Percentiles rank a stretch among this genome's conserved stretches.
phyloP scores from a whole-genome alignment of 768 basidiomycete species.

The Piloderma croceum region DNA sequence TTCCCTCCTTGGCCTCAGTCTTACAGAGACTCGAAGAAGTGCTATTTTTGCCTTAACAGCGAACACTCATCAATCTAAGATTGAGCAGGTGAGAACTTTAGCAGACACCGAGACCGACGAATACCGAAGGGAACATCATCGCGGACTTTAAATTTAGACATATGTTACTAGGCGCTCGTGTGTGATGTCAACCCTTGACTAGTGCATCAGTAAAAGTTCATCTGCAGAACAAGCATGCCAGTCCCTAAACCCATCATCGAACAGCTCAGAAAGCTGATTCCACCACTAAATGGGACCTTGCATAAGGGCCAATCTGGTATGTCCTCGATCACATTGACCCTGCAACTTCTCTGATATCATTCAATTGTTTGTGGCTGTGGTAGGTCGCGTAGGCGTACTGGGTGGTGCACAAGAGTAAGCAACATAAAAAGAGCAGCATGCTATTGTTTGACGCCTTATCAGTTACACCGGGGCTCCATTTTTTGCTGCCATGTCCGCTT shows the following conservation, averaged over 20 bases:
- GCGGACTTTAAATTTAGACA: too few species aligned
- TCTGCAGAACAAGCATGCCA: conserved; percentile 46
- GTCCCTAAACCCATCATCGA: conserved; percentile 56
- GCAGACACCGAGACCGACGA: too few species aligned
- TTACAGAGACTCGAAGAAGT: too few species aligned
- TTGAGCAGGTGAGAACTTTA: too few species aligned
- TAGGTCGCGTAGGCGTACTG: conserved; percentile 87
- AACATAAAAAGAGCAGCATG: not conserved
- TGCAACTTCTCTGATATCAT: too few species aligned
- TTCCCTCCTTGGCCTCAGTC: too few species aligned
- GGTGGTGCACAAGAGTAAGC: conserved; percentile 87
- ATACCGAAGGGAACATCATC: too few species aligned
- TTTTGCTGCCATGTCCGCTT: conserved; percentile 88
- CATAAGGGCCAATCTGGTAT: conserved; percentile 94
- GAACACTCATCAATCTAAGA: too few species aligned
- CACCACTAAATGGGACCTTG: conserved; percentile 80
- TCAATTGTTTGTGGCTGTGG: not conserved
- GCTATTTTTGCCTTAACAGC: too few species aligned
- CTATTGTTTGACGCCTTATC: conserved; percentile 1
- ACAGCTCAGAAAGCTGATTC: conserved; percentile 79
- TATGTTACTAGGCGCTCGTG: too few species aligned
- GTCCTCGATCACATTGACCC: conserved; percentile 12
- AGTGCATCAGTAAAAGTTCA: too few species aligned
- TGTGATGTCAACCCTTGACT: too few species aligned
- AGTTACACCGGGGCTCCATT: conserved; percentile 98